Evolutionary conservation across 148 eudicot species (phyloP), one percentile per base, ranked within the genome.

Genomic region (Suaeda aralocaspica): DNA sequence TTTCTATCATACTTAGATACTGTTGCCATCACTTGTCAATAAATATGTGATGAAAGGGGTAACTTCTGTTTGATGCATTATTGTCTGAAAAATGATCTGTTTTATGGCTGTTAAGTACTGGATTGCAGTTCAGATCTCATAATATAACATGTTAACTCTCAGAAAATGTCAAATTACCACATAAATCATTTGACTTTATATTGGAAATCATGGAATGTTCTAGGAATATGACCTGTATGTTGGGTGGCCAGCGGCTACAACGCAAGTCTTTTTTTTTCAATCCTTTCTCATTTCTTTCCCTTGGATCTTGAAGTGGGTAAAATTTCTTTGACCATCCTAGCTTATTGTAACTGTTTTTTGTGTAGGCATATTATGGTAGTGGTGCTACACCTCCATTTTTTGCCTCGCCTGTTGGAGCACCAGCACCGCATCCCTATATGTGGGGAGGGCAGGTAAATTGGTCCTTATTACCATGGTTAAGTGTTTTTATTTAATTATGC

Each of bases 361-460:
- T 69, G 4, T 82, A 92, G 97, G 89, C 93, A 48, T 89, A 84
- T 79, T 86, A 92, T 81, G 85, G 83, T 66, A 76, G 83, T 75
- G 87, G 90, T 79, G 88, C 81, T 66, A 28, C 91, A 64, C 81
- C 88, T 45, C 92, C 89, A 6, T 89, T 86, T 75, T 92, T 80
- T 66, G 86, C 97, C 64, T 76, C 97, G 25, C 50, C 87, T 80
- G 91, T 87, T 49, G 82, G 85, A 71, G 86, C 96, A 76, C 85
- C 89, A 36, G 71, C 87, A 66, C 90, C 92, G 29, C 97, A 89
- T 86, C 88, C 92, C 24, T 89, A 85, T 82, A 67, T 89, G 85
- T 89, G 95, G 97, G 84, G 85, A 74, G 78, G 85, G 50, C 97
- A 89, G 92, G 97, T 87, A 66, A 75, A 63, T 71, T 51, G 58